Evolutionary conservation across 371 early-diverging fungal genomes (phyloP).

Genomic region (Mortierella sp.): DNA sequence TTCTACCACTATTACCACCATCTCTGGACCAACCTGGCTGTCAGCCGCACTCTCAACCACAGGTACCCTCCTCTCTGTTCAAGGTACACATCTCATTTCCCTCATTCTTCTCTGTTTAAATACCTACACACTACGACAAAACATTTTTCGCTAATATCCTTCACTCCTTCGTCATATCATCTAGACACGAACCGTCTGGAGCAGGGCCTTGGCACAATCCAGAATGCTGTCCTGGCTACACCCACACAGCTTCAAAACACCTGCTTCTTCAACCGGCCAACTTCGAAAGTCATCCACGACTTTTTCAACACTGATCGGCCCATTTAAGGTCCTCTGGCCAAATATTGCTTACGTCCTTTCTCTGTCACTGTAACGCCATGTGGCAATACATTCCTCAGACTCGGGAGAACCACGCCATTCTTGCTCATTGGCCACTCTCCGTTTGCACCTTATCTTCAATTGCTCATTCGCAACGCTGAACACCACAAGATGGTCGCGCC

Average conservation of each 20-base stretch:
- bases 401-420: neutral
- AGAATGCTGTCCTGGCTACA: conserved; percentile 27
- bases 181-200: conserved; percentile 17
- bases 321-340: conserved; percentile 1
- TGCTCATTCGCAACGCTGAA: neutral
- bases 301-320: conserved; percentile 40
- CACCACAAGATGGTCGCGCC: neutral
- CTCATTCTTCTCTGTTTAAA: neutral
- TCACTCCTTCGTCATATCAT: neutral
- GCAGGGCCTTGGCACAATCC: conserved; percentile 20
- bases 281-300: conserved; percentile 12
- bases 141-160: no score
- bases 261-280: conserved; percentile 10
- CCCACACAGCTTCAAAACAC: conserved; percentile 6
- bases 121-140: no score
- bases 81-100: neutral
- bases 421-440: no score
- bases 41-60: neutral
- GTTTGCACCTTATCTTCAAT: neutral
- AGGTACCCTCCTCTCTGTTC: neutral
- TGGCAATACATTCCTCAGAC: no score
- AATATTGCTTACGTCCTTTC: no score
- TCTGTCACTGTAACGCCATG: no score
- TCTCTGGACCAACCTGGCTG: neutral
- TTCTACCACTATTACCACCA: neutral